phyloP scores from a whole-genome alignment of 495 filamentous ascomycete genomes.

The Neurospora africana region DNA sequence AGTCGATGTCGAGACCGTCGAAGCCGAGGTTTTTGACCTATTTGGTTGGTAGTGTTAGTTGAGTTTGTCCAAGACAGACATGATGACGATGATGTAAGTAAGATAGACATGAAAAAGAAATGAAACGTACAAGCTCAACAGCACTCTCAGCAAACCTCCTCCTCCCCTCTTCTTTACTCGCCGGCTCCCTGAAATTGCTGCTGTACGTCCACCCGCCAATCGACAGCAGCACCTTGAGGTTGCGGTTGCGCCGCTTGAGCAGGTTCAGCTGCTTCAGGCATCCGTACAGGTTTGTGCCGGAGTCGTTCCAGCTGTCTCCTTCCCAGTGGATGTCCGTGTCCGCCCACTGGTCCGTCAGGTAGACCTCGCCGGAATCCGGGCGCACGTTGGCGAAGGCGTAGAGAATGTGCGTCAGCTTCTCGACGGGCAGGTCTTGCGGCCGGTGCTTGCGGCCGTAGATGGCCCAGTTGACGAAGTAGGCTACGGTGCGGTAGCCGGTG shows the following conservation, averaged over 20 bases:
- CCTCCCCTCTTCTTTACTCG: slow-evolving; percentile 51
- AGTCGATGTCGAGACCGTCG: slow-evolving; percentile 53
- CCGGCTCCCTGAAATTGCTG: slow-evolving; percentile 68
- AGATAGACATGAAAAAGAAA: neutral
- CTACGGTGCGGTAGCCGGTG: slow-evolving; percentile 53
- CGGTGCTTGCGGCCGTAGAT: slow-evolving; percentile 85
- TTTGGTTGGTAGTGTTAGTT: neutral
- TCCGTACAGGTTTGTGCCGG: slow-evolving; percentile 71
- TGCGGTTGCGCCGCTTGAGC: slow-evolving; percentile 76
- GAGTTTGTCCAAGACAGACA: neutral
- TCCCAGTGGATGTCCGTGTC: slow-evolving; percentile 85
- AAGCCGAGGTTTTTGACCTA: slow-evolving; percentile 50
- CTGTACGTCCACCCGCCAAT: slow-evolving; percentile 98
- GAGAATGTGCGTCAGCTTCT: slow-evolving; percentile 83
- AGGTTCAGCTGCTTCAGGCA: slow-evolving; percentile 91
- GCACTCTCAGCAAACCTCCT: slow-evolving; percentile 58
- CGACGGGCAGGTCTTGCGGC: slow-evolving; percentile 76
- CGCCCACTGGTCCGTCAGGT: slow-evolving; percentile 72
- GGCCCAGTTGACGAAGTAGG: slow-evolving; percentile 89
- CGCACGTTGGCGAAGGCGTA: slow-evolving; percentile 62
- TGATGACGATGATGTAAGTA: neutral
- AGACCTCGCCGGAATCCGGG: slow-evolving; percentile 54
- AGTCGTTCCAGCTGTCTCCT: slow-evolving; percentile 63
- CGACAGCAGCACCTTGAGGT: slow-evolving; percentile 83
- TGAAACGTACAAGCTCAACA: slow-evolving; percentile 40